Evolutionary conservation across 345 rosid species (phyloP), one percentile per base, ranked within the genome.

Genomic region (Rhizophora mangle): DNA sequence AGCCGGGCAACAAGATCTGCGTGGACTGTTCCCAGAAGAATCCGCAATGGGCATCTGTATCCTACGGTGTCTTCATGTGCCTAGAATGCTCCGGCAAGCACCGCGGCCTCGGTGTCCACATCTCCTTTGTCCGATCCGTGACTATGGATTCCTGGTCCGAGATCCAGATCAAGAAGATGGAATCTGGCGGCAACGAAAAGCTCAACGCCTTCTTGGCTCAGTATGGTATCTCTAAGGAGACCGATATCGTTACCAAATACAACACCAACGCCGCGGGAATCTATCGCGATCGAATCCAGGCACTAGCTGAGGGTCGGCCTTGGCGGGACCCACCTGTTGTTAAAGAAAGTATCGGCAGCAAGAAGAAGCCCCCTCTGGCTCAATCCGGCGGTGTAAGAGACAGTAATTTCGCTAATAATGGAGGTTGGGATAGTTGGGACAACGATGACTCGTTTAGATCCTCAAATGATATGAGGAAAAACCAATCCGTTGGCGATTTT

Each of bases 131-230:
- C 84, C 82, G 99, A 85, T 95, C 98, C 57, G 99, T 95, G 49
- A 92, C 99, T 59, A 92, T 95, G 99, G 99, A 95, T 73, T 92
- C 97, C 3, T 95, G 99, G 99, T 90, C 98, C 49, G 99, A 92
- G 79, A 86, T 92, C 89, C 99, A 95, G 96, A 86, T 92, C 85
- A 88, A 87, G 89, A 95, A 92, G 64, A 95, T 95, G 99, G 99
- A 95, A 74, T 77, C 84, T 18, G 98, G 99, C 2, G 99, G 99
- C 68, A 95, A 92, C 82, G 98, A 92, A 3, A 68, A 64, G 6
- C 90, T 92, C 68, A 92, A 92, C 75, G 68, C 85, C 7, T 95
- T 95, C 74, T 79, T 95, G 10, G 71, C 85, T 2, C 89, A 70
- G 30, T 87, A 92, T 71, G 96, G 96, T 6, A 68, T 92, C 84